Percentiles rank a stretch among this genome's conserved stretches.
phyloP scores from a whole-genome alignment of 345 rosid genomes.

The Firmiana major region DNA sequence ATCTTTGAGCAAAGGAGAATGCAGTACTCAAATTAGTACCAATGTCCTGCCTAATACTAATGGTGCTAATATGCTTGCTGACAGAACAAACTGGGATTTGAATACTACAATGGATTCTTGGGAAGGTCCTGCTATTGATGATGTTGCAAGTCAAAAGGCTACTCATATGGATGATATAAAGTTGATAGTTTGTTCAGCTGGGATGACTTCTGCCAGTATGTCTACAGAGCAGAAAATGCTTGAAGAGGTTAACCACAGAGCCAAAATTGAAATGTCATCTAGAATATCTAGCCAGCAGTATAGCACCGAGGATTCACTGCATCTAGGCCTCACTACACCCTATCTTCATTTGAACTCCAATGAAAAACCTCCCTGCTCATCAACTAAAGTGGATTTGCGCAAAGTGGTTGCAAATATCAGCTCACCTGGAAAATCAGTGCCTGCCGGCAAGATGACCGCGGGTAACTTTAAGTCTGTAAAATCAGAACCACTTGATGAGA shows the following conservation, averaged over 20 bases:
- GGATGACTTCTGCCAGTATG: slow-evolving; percentile 16
- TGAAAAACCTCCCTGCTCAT: neutral
- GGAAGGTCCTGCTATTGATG: slow-evolving; percentile 46
- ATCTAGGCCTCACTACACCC: neutral
- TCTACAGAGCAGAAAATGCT: slow-evolving; percentile 17
- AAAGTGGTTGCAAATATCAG: neutral
- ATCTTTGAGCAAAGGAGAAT: slow-evolving; percentile 45
- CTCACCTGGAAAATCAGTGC: neutral
- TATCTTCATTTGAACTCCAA: neutral
- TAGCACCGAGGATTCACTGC: neutral
- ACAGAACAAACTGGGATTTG: slow-evolving; percentile 81
- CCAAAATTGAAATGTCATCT: neutral
- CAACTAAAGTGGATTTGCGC: slow-evolving; percentile 13
- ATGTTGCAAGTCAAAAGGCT: slow-evolving; percentile 24
- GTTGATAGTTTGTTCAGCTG: slow-evolving; percentile 24
- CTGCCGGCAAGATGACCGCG: slow-evolving; percentile 12
- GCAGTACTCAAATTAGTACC: slow-evolving; percentile 18
- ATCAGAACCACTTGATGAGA: slow-evolving; percentile 57
- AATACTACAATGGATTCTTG: slow-evolving; percentile 87
- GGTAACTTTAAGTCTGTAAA: slow-evolving; percentile 33
- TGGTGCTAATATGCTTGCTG: slow-evolving; percentile 24
- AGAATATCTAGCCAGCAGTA: neutral
- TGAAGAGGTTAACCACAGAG: neutral
- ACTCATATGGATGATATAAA: slow-evolving; percentile 24
- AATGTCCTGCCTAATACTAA: slow-evolving; percentile 18